Evolutionary conservation across 2,329 filamentous ascomycete species (phyloP).

Genomic region (Colletotrichum plurivorum): DNA sequence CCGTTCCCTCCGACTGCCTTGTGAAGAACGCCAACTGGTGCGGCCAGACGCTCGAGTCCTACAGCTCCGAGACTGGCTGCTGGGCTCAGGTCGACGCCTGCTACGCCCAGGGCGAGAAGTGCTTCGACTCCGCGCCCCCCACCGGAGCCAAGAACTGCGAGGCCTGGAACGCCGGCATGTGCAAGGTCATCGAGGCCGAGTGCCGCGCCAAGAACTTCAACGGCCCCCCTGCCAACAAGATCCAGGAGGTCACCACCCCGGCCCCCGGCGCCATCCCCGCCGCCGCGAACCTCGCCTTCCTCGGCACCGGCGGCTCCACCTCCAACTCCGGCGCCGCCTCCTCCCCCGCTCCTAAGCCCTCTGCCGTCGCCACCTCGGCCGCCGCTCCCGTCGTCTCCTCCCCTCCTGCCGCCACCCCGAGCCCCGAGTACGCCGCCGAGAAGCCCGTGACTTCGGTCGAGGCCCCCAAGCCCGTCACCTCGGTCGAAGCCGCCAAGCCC

Average conservation of each 20-base stretch:
- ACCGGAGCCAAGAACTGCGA: slow-evolving; percentile 73
- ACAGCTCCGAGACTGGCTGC: slow-evolving; percentile 70
- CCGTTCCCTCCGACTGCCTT: slow-evolving; percentile 69
- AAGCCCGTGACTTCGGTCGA: background rate
- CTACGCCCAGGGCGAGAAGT: slow-evolving; percentile 71
- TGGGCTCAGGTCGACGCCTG: slow-evolving; percentile 70
- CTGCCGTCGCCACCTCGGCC: slow-evolving; percentile 14
- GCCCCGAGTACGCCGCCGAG: slow-evolving; percentile 13
- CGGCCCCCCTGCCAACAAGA: slow-evolving; percentile 63
- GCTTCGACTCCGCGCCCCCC: slow-evolving; percentile 71
- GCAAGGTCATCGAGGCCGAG: slow-evolving; percentile 60
- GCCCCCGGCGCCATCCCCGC: slow-evolving; percentile 52
- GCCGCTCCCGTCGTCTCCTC: slow-evolving; percentile 3
- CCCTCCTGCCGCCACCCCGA: background rate
- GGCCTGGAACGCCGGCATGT: slow-evolving; percentile 72
- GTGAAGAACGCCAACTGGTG: slow-evolving; percentile 82
- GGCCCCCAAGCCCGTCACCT: background rate
- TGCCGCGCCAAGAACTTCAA: slow-evolving; percentile 59
- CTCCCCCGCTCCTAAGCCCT: slow-evolving; percentile 4
- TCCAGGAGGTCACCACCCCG: slow-evolving; percentile 50
- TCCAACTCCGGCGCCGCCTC: slow-evolving; percentile 14
- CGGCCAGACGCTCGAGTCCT: slow-evolving; percentile 71
- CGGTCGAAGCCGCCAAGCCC: background rate
- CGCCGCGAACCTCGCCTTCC: slow-evolving; percentile 42
- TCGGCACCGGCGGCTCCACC: slow-evolving; percentile 25